Conservation (phyloP, 139 green algal species). For the Chlamydomonas applanata region DNA sequence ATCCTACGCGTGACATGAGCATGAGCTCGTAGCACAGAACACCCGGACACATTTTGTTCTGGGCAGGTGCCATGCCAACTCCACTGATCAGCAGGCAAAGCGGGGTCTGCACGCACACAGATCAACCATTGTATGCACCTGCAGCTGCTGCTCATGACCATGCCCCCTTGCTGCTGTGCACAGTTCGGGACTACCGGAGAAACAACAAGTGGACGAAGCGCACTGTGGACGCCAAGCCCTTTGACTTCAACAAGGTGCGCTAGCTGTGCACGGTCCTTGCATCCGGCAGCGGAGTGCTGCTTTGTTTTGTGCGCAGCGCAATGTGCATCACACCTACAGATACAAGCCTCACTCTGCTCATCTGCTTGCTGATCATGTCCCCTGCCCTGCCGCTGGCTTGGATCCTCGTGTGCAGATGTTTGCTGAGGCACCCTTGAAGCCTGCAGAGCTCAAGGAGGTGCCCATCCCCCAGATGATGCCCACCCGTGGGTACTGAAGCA, state of each 20-base stretch:
- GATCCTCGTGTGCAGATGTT: conserved; percentile 28
- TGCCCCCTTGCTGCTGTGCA: too few relatives aligned
- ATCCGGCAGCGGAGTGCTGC: too few relatives aligned
- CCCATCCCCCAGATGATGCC: conserved; percentile 28
- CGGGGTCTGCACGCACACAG: background rate
- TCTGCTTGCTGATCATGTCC: too few relatives aligned
- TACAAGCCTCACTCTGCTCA: too few relatives aligned
- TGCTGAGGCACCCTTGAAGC: conserved; percentile 27
- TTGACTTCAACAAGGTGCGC: conserved; percentile 42
- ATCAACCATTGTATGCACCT: background rate
- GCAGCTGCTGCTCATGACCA: too few relatives aligned
- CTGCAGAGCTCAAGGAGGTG: conserved; percentile 36
- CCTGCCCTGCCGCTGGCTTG: too few relatives aligned
- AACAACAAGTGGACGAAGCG: conserved; percentile 50
- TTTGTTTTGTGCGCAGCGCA: too few relatives aligned
- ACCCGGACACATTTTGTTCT: background rate
- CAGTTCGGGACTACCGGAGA: conserved; percentile 44
- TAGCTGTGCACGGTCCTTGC: too few relatives aligned
- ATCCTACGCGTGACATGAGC: background rate
- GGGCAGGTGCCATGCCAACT: background rate
- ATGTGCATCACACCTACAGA: too few relatives aligned
- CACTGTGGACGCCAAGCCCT: conserved; percentile 33
- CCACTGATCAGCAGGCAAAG: background rate
- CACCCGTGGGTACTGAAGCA: conserved; percentile 24
- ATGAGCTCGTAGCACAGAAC: background rate